phyloP scores from a whole-genome alignment of 2,329 filamentous ascomycete genomes.

The Pseudocercospora cruenta region DNA sequence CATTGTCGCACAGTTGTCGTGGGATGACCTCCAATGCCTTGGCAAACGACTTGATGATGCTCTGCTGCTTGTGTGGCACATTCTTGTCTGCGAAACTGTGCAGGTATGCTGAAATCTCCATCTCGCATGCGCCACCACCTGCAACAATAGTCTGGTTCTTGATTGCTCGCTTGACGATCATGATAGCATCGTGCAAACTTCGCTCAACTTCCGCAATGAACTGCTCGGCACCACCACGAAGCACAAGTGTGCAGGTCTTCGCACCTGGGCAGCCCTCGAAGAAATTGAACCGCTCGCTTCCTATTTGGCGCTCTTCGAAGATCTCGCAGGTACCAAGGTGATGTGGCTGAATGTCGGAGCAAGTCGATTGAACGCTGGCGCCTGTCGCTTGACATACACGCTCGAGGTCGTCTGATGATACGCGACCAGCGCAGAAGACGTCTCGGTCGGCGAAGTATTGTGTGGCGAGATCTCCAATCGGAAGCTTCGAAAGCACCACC shows the following conservation, averaged over 20 bases:
- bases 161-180: constrained; percentile 99
- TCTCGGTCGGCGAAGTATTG: constrained; percentile 95
- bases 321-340: constrained; percentile 79
- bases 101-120: constrained; percentile 94
- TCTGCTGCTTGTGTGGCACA: constrained; percentile 91
- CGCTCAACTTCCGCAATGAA: constrained; percentile 99
- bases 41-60: constrained; percentile 96
- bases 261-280: constrained; percentile 94
- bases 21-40: constrained; percentile 97
- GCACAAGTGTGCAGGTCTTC: constrained; percentile 94
- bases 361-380: constrained; percentile 90
- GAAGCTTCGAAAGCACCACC: constrained; percentile 94
- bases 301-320: constrained; percentile 97
- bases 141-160: constrained; percentile 94
- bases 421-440: constrained; percentile 96
- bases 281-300: constrained; percentile 96
- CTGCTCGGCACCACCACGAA: constrained; percentile 95
- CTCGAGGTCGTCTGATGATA: constrained; percentile 89
- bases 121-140: constrained; percentile 91
- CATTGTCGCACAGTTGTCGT: constrained; percentile 96
- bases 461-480: constrained; percentile 95
- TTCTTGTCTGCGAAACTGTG: constrained; percentile 92
- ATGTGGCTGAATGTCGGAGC: constrained; percentile 89
- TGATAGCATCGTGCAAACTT: constrained; percentile 97
- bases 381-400: constrained; percentile 94